Evolutionary conservation across 768 basidiomycete genomes (phyloP).

Genomic region (Xerocomus potaroensis): DNA sequence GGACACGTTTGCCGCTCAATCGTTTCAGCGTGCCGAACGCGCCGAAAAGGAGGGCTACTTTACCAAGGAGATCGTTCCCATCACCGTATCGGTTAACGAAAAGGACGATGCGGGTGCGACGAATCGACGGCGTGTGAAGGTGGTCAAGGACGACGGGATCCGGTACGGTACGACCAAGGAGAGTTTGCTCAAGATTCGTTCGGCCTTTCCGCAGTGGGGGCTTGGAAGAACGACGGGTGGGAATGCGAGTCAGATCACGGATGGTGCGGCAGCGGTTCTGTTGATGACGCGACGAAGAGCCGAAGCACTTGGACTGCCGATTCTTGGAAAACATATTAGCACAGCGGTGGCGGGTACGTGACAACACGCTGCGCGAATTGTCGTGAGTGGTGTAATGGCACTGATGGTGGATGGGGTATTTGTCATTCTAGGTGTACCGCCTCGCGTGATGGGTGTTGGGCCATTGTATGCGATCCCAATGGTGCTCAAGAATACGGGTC

Average conservation of each 20-base stretch:
- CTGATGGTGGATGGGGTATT: too few relatives aligned
- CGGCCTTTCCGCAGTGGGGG: slow-evolving; percentile 85
- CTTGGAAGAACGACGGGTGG: slow-evolving; percentile 72
- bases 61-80: slow-evolving; percentile 67
- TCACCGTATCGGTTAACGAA: slow-evolving; percentile 61
- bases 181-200: slow-evolving; percentile 54
- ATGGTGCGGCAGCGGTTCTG: slow-evolving; percentile 77
- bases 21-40: slow-evolving; percentile 73
- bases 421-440: slow-evolving; percentile 51
- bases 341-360: slow-evolving; percentile 60
- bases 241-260: slow-evolving; percentile 82
- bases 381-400: too few relatives aligned
- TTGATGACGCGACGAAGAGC: slow-evolving; percentile 81
- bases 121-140: slow-evolving; percentile 44
- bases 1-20: slow-evolving; percentile 69
- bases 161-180: slow-evolving; percentile 70
- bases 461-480: slow-evolving; percentile 81
- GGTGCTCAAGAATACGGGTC: slow-evolving; percentile 62
- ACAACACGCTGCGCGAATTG: background rate
- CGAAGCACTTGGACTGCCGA: slow-evolving; percentile 62
- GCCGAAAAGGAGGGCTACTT: slow-evolving; percentile 69
- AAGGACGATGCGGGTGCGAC: slow-evolving; percentile 48
- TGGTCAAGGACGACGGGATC: slow-evolving; percentile 75
- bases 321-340: slow-evolving; percentile 77
- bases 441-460: slow-evolving; percentile 86